Evolutionary conservation across 148 eudicot genomes (phyloP).

Genomic region (Heliosperma pusillum): DNA sequence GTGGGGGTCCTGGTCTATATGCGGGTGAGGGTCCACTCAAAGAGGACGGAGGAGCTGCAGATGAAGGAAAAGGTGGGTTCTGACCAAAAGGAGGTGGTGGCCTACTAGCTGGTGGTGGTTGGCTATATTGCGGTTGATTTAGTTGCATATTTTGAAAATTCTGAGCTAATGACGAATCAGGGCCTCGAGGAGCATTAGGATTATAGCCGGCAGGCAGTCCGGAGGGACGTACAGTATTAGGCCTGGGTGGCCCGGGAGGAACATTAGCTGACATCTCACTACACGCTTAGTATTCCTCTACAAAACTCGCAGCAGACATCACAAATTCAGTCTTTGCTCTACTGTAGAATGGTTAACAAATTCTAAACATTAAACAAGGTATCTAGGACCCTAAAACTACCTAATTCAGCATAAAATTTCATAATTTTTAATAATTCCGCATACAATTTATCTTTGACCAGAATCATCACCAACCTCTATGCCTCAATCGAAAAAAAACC

Average conservation of each 20-base stretch:
- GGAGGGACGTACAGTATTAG: conserved; percentile 33
- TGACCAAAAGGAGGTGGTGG: conserved; percentile 63
- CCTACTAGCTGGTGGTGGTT: conserved; percentile 28
- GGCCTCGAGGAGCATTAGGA: conserved; percentile 37
- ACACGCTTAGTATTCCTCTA: neutral
- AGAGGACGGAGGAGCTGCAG: conserved; percentile 29
- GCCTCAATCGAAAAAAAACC: neutral
- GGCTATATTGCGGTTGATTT: conserved; percentile 58
- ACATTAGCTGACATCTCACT: conserved; percentile 61
- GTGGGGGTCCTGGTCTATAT: conserved; percentile 69
- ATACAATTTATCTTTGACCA: neutral
- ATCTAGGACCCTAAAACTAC: neutral
- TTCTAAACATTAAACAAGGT: neutral
- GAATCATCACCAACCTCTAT: neutral
- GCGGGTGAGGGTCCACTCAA: conserved; percentile 39
- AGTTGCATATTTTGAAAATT: conserved; percentile 67
- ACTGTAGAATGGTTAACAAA: neutral
- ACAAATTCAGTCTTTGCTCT: conserved; percentile 1
- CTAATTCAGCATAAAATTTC: neutral
- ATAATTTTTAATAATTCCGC: neutral
- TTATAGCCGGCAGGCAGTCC: conserved; percentile 53
- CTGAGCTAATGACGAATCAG: conserved; percentile 45
- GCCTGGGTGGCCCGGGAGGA: conserved; percentile 68
- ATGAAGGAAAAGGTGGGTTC: conserved; percentile 39
- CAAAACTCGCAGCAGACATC: conserved; percentile 2